Evolutionary conservation across 441 rosid species (phyloP), one percentile per base, ranked within the genome.

Genomic region (Lepidium campestre): DNA sequence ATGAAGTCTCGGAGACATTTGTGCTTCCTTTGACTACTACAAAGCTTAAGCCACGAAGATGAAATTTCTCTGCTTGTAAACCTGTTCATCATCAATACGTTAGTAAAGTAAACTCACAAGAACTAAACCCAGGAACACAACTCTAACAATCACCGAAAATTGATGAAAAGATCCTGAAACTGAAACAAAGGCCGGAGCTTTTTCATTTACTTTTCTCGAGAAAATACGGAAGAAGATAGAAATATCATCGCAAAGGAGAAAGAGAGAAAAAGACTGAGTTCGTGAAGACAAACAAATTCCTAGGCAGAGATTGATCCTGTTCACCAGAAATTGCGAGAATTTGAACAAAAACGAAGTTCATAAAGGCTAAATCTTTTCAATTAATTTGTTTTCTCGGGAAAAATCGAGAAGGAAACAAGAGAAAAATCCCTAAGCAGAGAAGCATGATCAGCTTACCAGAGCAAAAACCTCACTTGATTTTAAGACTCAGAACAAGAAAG

Each of bases 371-470:
- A 47, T 36, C 37, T 52, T 29, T 53, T 4, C 3, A 27, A 1
- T 4, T 29, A 2, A 32, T 53, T 10, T 53, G 17, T 53, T 17
- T 32, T 53, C 58, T 53, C 40, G 41, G 58, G 58, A 53, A 53
- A 29, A 53, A 31, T 53, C 7, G 19, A n/a, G 52, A 11, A 46
- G 29, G 10, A 52, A 3, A 29, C 22, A 11, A 10, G 6, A 31
- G 40, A 53, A 53, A 52, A 53, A 41, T 41, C 6, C 15, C 23
- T 10, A 53, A 32, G 41, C 41, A 53, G 23, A 53, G 58, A 1
- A 54, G 58, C 46, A 50, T 60, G 62, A 52, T 18, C 32, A 54
- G 68, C 68, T 70, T 70, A 70, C 68, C 63, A 1, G 68, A 61
- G 39, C 7, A 61, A 70, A 44, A 17, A 10, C 35, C 17, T 31